Percentiles rank a stretch among this genome's conserved stretches.
Evolutionary conservation across 2,329 filamentous ascomycete species (phyloP).

Genomic region (Camillea tinctor): DNA sequence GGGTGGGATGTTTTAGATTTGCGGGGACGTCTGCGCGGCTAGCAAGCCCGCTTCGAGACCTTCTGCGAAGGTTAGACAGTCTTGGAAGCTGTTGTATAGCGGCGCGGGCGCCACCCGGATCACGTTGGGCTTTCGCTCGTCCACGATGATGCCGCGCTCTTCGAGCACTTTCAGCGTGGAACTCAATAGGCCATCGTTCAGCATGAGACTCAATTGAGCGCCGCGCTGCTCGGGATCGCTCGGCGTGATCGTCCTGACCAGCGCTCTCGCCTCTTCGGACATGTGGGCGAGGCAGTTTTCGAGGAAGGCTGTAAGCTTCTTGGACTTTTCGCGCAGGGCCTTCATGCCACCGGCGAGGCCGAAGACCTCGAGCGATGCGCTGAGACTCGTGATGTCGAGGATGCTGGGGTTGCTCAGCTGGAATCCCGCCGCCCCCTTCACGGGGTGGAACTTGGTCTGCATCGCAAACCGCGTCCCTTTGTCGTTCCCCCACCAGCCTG

Average conservation of each 20-base stretch:
- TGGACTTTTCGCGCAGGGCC: constrained; percentile 62
- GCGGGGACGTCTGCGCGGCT: constrained; percentile 17
- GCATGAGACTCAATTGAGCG: constrained; percentile 66
- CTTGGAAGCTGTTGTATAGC: constrained; percentile 70
- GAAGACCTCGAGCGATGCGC: constrained; percentile 71
- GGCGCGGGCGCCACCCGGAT: constrained; percentile 72
- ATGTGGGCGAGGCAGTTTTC: constrained; percentile 54
- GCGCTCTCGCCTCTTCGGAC: constrained; percentile 31
- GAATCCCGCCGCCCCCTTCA: constrained; percentile 71
- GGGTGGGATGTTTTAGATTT: not conserved
- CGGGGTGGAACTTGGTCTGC: constrained; percentile 71
- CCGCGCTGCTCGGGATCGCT: constrained; percentile 62
- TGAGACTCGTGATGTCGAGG: constrained; percentile 69
- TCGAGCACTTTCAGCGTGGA: constrained; percentile 61
- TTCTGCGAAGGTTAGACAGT: constrained; percentile 59
- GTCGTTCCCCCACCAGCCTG: constrained; percentile 81
- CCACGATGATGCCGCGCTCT: constrained; percentile 63
- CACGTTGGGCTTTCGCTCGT: constrained; percentile 74
- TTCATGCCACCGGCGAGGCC: constrained; percentile 60
- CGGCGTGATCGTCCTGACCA: constrained; percentile 65
- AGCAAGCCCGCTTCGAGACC: constrained; percentile 35
- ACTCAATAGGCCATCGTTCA: constrained; percentile 61
- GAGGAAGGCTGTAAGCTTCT: constrained; percentile 66
- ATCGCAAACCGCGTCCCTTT: constrained; percentile 70
- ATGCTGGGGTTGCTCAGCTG: constrained; percentile 75